Percentiles rank a stretch among this genome's conserved stretches.
These are phyloP conservation scores for Boletus rex-veris DNA, from an alignment of 768 basidiomycete species.

Conservation along the genomic window DNA sequence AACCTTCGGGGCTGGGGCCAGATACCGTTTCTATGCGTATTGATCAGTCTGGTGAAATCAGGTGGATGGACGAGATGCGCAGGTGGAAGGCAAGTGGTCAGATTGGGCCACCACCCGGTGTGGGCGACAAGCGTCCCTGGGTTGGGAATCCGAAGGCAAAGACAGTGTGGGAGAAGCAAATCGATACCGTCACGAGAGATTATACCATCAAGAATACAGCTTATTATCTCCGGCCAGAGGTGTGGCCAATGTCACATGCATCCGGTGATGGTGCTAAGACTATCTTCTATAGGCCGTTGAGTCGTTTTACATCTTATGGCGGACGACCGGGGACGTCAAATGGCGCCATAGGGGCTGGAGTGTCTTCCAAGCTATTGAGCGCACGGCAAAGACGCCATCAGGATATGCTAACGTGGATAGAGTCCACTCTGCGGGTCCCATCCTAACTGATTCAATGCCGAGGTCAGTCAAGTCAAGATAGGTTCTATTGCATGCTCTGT, in stretches of 20 bases:
- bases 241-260: conserved; percentile 25
- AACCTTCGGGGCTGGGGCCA: conserved; percentile 64
- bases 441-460: conserved; percentile 61
- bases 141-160: conserved; percentile 21
- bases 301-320: conserved; percentile 69
- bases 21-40: conserved; percentile 46
- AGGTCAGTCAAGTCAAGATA: conserved; percentile 45
- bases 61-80: conserved; percentile 36
- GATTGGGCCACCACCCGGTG: conserved; percentile 50
- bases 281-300: conserved; percentile 55
- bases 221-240: conserved; percentile 73
- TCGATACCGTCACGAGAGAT: conserved; percentile 41
- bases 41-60: conserved; percentile 20
- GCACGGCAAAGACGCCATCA: conserved; percentile 49
- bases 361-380: conserved; percentile 65
- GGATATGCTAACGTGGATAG: conserved; percentile 61
- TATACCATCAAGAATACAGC: conserved; percentile 44
- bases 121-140: conserved; percentile 37
- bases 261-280: neutral
- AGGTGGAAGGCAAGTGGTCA: conserved; percentile 47
- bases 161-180: conserved; percentile 18
- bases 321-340: conserved; percentile 57
- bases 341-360: conserved; percentile 74
- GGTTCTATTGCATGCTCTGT: neutral
- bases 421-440: conserved; percentile 43